Evolutionary conservation across 768 basidiomycete species (phyloP), one percentile per base, ranked within the genome.

Genomic region (Mycena maculata): DNA sequence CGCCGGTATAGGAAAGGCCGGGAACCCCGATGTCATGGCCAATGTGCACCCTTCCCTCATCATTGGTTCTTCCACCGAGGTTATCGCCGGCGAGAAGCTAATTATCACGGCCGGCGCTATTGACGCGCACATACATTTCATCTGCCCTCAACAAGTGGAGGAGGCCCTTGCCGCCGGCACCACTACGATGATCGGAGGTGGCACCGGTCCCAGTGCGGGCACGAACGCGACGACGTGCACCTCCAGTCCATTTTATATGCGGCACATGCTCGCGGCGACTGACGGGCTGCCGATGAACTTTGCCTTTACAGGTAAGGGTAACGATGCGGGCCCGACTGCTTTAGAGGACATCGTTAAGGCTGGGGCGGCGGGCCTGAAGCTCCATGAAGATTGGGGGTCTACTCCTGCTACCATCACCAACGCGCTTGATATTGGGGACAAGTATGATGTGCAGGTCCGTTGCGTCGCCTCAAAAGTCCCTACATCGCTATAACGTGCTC

Each of bases 301-400:
- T 77, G 93, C 86, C 2, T 93, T 99, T 75, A 99, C 98, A 1
- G 97, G 96, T 16, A 99, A 98, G 79, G 98, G 96, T 0, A 99
- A 98, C 71, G 98, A 99, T 74, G 86, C 92, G 0, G 95, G 91
- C 0, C 81, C 85, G 12, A 82, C 72, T 3, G 91, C 92, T 4
- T 76, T 98, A 58, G 90, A 90, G 76, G 96, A 98, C 64, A 84
- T 96, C 60, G 84, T 97, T 27, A 82, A 83, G 64, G 94, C 94
- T 15, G 96, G 96, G 12, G 95, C 94, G 1, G 87, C 85, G 16
- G 98, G 98, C 2, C 77, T 99, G 72, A 99, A 99, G 81, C 80
- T 99, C 64, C 98, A 99, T 73, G 98, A 99, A 78, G 97, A 99
- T 77, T 98, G 97, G 97, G 97, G 97, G 2, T 85, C 88, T 22